A percentile compares a stretch with the other conserved stretches of the same genome.
Conservation (phyloP, 805 yeast species). For the Kuraishia ogatae region DNA sequence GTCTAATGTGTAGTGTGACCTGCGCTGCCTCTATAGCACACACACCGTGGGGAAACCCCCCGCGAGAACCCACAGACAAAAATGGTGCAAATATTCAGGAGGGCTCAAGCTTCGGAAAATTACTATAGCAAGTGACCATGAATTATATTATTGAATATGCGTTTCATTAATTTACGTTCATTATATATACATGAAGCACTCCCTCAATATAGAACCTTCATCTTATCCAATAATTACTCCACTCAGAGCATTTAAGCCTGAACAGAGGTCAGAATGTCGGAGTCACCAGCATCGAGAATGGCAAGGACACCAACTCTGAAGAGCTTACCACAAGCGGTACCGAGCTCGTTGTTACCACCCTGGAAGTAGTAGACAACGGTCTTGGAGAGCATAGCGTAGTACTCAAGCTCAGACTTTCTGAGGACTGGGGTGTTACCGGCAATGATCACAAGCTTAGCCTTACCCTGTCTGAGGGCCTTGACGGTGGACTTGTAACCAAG, state of each 20-base stretch:
- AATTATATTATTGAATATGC: neutral
- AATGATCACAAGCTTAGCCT: conserved; percentile 95
- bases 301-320: conserved; percentile 99
- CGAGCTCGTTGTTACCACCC: conserved; percentile 99
- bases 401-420: conserved; percentile 99
- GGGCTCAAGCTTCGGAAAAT: too few species aligned
- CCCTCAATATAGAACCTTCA: neutral
- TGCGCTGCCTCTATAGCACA: too few species aligned
- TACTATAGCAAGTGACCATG: too few species aligned
- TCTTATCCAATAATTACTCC: neutral
- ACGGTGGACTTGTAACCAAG: conserved; percentile 98
- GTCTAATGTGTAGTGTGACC: too few species aligned
- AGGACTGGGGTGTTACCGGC: conserved; percentile 99
- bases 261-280: conserved; percentile 84
- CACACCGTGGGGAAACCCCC: too few species aligned
- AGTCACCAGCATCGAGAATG: conserved; percentile 98
- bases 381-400: conserved; percentile 99
- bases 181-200: neutral
- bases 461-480: conserved; percentile 97
- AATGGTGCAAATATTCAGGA: too few species aligned
- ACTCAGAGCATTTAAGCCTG: conserved; percentile 5
- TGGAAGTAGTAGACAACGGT: conserved; percentile 97
- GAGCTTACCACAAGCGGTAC: conserved; percentile 99
- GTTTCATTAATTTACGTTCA: neutral
- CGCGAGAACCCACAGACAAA: too few species aligned